A percentile compares a stretch with the other conserved stretches of the same genome.
Conservation (phyloP, 805 yeast genomes). For the Kodamaea fukazawae region DNA sequence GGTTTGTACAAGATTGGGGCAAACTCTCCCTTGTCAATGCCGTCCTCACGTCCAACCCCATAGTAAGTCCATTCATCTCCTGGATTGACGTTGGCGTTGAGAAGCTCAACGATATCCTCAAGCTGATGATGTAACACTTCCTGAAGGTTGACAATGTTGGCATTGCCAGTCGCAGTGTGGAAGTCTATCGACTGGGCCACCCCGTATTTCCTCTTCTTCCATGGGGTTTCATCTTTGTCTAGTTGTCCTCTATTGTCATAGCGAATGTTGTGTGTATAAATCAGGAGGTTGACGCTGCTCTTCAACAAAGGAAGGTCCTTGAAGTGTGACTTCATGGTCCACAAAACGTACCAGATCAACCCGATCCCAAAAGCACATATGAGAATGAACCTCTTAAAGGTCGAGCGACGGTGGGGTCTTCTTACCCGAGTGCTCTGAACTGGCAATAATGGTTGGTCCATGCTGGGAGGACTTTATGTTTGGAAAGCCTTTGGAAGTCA, state of each 20-base stretch:
- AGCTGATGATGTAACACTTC: slow-evolving; percentile 38
- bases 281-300: slow-evolving; percentile 13
- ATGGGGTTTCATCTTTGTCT: slow-evolving; percentile 40
- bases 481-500: too few relatives aligned
- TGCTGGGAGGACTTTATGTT: too few relatives aligned
- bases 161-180: slow-evolving; percentile 20
- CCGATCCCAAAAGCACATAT: too few relatives aligned
- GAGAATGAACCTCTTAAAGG: too few relatives aligned
- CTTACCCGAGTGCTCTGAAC: too few relatives aligned
- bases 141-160: slow-evolving; percentile 41
- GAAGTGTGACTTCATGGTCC: not conserved
- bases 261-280: slow-evolving; percentile 47
- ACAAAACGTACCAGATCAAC: not conserved
- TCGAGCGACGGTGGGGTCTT: too few relatives aligned
- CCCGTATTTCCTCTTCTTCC: slow-evolving; percentile 41
- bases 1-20: slow-evolving; percentile 36
- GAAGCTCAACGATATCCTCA: slow-evolving; percentile 25
- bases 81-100: slow-evolving; percentile 26
- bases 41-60: slow-evolving; percentile 38
- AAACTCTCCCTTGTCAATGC: slow-evolving; percentile 29
- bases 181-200: slow-evolving; percentile 41
- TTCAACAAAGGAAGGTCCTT: not conserved
- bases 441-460: too few relatives aligned
- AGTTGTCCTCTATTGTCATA: slow-evolving; percentile 35
- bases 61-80: slow-evolving; percentile 31